Conservation (phyloP, 352 stramenopile genomes). For the Globisporangium alternatum region DNA sequence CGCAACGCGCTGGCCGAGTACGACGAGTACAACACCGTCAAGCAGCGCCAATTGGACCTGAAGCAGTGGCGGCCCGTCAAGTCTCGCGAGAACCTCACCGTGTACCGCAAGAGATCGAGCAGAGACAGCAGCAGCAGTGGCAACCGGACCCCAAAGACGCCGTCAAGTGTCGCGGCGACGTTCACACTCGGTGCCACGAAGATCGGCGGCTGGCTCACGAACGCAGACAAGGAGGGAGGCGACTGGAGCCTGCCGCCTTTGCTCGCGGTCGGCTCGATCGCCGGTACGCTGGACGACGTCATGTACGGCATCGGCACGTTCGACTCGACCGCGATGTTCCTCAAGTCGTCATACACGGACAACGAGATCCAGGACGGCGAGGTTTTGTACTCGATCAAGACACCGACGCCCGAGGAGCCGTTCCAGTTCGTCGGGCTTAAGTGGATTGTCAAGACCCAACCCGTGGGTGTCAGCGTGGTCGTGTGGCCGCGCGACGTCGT, state of each 20-base stretch:
- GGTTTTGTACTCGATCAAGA: conserved; percentile 43
- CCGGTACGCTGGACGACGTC: conserved; percentile 45
- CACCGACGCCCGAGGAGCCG: conserved; percentile 32
- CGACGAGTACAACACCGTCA: conserved; percentile 20
- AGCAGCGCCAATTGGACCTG: conserved; percentile 21
- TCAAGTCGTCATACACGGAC: conserved; percentile 48
- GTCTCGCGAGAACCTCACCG: conserved; percentile 24
- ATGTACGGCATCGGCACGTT: conserved; percentile 58
- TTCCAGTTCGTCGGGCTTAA: conserved; percentile 50
- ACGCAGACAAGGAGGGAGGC: conserved; percentile 16
- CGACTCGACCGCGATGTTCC: conserved; percentile 41
- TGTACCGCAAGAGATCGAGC: conserved; percentile 7
- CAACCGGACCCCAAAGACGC: background rate
- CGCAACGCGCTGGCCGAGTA: conserved; percentile 30
- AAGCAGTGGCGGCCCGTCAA: conserved; percentile 30
- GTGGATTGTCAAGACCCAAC: conserved; percentile 36
- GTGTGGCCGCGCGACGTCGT: conserved; percentile 37
- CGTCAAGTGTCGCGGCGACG: background rate
- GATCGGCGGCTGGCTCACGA: conserved; percentile 11
- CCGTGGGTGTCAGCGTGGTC: conserved; percentile 26
- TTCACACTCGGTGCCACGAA: conserved; percentile 17
- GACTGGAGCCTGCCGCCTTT: conserved; percentile 33
- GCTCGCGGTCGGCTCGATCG: conserved; percentile 41
- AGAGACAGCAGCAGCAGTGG: background rate
- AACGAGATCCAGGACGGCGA: conserved; percentile 50